Conservation (phyloP, 768 basidiomycete genomes). For the Psilocybe cyanescens region DNA sequence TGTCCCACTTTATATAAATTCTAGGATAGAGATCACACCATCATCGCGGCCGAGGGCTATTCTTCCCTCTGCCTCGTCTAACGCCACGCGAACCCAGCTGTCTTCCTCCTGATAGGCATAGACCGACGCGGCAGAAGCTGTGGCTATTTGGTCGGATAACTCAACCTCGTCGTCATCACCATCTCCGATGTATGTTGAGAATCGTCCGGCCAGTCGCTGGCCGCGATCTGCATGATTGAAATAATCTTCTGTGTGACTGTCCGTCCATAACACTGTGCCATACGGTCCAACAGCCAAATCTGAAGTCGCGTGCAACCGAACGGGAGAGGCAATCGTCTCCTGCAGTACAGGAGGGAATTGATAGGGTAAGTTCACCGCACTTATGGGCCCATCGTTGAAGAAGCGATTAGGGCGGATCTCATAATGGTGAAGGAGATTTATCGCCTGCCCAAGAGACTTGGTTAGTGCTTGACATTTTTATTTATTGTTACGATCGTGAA, state of each 20-base stretch:
- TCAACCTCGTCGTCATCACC: conserved; percentile 25
- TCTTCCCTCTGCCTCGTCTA: conserved; percentile 52
- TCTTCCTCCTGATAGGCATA: conserved; percentile 51
- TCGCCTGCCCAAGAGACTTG: conserved; percentile 40
- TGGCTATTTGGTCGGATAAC: conserved; percentile 29
- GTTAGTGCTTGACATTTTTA: neutral
- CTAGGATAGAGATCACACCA: conserved; percentile 53
- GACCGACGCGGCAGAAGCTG: conserved; percentile 40
- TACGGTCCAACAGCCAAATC: conserved; percentile 57
- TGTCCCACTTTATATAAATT: conserved; percentile 42
- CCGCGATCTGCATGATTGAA: conserved; percentile 48
- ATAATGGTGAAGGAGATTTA: conserved; percentile 71
- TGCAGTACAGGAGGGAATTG: conserved; percentile 35
- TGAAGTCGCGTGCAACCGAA: conserved; percentile 58
- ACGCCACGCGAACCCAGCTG: conserved; percentile 49
- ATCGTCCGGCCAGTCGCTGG: conserved; percentile 61
- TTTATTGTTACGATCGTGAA: neutral
- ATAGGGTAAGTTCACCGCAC: conserved; percentile 49
- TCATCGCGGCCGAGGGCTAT: conserved; percentile 46
- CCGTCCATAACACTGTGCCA: conserved; percentile 71
- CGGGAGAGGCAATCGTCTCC: conserved; percentile 54
- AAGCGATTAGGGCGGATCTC: conserved; percentile 47
- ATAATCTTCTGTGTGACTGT: conserved; percentile 60
- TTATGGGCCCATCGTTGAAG: conserved; percentile 32
- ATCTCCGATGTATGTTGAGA: conserved; percentile 13